Base-by-base conservation (phyloP, 768 basidiomycete genomes). In the Leccinum incarnatum region DNA sequence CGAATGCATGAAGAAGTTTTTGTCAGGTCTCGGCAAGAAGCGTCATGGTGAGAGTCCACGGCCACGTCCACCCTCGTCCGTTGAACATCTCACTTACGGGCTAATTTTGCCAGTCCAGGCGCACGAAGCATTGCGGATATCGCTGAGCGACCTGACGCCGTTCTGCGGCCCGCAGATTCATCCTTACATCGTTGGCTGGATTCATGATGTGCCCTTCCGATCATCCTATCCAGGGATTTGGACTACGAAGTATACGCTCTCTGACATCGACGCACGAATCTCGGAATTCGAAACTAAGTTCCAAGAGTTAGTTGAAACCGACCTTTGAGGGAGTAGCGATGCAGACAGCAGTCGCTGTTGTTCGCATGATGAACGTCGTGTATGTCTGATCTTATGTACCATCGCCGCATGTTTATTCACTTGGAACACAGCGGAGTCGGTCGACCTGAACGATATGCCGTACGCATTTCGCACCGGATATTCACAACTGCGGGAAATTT, bases 71-170 rank as follows among this genome's bases (percentile, higher is more conserved):
- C 9, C 29, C 29, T 8, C 29, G 29, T 29, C 29, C 29, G 29
- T 29, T 29, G 29, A 29, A 29, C 29, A 29, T 29, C 29, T 57
- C 27, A 37, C 51, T n/a, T 52, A 49, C 55, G 29, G 30, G 59
- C 34, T 11, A 14, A 5, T 36, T 14, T 60, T n/a, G 8, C 14
- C 58, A 95, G 95, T 93, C 6, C 78, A 88, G 53, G 83, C 87
- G 0, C 86, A 92, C 67, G 97, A 98, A 50, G 87, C 95, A 0
- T 79, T 99, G 8, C 87, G 94, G 7, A 85, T 96, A 1, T 86
- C 90, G 0, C 78, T 98, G 21, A 79, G 79, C n/a, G 96, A 98
- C 73, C 81, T 98, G 5, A n/a, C n/a, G n/a, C n/a, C 91, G 84
- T 59, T 83, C 86, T 0, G 87, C 93, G 1, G 86, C 27, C 27